Evolutionary conservation across 257 asterid genomes (phyloP).

Genomic region (Ilex aquifolium): DNA sequence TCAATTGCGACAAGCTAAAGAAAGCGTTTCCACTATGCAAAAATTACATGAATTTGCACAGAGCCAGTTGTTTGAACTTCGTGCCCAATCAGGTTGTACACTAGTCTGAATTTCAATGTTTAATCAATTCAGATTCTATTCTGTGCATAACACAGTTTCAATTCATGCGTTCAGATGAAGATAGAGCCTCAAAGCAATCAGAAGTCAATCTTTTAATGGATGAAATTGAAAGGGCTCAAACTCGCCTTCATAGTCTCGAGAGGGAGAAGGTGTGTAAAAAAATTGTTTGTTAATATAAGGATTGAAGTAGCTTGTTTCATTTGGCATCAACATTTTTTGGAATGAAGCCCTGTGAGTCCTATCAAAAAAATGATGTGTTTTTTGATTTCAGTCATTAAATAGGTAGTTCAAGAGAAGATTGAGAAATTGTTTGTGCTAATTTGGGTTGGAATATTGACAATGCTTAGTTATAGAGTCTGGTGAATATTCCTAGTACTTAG

Average conservation of each 20-base stretch:
- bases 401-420: too few species aligned
- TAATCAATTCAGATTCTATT: neutral
- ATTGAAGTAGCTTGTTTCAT: slow-evolving; percentile 12
- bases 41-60: slow-evolving; percentile 97
- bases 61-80: slow-evolving; percentile 94
- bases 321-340: neutral
- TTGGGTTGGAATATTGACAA: too few species aligned
- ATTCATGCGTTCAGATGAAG: slow-evolving; percentile 63
- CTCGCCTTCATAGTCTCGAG: slow-evolving; percentile 90
- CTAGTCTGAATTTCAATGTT: neutral
- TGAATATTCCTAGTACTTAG: too few species aligned
- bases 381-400: neutral
- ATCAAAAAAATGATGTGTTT: neutral
- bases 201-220: slow-evolving; percentile 93
- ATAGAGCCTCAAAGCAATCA: slow-evolving; percentile 83
- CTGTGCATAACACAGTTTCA: slow-evolving; percentile 14
- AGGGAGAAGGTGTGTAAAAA: slow-evolving; percentile 76
- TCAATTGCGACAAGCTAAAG: slow-evolving; percentile 94
- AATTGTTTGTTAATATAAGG: slow-evolving; percentile 12
- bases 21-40: slow-evolving; percentile 93
- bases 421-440: too few species aligned
- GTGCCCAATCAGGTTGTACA: slow-evolving; percentile 88
- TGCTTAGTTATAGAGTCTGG: too few species aligned
- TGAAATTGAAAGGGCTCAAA: slow-evolving; percentile 96
- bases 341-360: neutral